phyloP scores from a whole-genome alignment of 2,329 filamentous ascomycete genomes.

The Colletotrichum sp. region DNA sequence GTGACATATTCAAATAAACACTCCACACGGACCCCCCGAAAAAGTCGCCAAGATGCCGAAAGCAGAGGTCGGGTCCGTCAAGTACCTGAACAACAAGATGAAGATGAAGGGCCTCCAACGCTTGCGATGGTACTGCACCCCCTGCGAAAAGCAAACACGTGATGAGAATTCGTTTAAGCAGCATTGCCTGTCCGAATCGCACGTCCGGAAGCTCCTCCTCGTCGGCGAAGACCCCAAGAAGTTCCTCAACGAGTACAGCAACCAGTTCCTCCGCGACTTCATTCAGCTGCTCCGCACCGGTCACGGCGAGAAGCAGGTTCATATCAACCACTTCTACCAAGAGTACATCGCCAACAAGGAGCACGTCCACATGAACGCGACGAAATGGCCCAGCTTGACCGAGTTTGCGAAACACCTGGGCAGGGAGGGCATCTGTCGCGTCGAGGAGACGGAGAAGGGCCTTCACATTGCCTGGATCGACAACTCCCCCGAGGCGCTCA shows the following conservation, averaged over 20 bases:
- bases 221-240: conserved; percentile 89
- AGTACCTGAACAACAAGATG: conserved; percentile 88
- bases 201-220: conserved; percentile 87
- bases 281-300: conserved; percentile 77
- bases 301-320: conserved; percentile 89
- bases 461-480: conserved; percentile 91
- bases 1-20: background rate
- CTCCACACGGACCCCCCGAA: background rate
- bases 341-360: conserved; percentile 88
- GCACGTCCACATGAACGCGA: conserved; percentile 94
- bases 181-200: conserved; percentile 75
- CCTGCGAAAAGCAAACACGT: conserved; percentile 67
- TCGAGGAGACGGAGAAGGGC: conserved; percentile 88
- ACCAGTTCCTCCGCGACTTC: conserved; percentile 83
- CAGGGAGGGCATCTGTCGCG: conserved; percentile 83
- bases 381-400: conserved; percentile 84
- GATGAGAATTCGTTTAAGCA: conserved; percentile 73
- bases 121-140: conserved; percentile 89
- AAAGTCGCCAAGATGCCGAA: conserved; percentile 73
- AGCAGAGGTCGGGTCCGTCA: conserved; percentile 92
- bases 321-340: conserved; percentile 94
- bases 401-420: conserved; percentile 91
- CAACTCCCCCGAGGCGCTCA: conserved; percentile 84
- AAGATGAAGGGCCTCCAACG: conserved; percentile 81
- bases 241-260: conserved; percentile 81